Conservation (phyloP, 2,329 filamentous ascomycete genomes). For the Cercospora sp. region DNA sequence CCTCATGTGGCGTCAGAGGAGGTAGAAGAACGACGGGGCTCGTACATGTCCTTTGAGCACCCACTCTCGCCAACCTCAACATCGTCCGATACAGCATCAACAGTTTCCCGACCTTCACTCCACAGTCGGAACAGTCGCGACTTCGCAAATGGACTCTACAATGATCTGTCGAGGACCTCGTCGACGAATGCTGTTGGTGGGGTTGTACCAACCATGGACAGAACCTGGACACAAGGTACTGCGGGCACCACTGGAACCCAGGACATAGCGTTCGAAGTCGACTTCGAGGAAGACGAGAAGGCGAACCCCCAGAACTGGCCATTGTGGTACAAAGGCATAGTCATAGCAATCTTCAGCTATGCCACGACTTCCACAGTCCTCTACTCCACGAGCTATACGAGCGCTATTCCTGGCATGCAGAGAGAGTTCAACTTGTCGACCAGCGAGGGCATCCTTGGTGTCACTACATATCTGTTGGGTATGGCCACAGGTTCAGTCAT, state of each 20-base stretch:
- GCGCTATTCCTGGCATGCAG: constrained; percentile 64
- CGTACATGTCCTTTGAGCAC: constrained; percentile 34
- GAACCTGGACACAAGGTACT: constrained; percentile 25
- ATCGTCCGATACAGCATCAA: constrained; percentile 31
- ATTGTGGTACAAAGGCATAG: constrained; percentile 56
- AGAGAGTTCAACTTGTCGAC: constrained; percentile 62
- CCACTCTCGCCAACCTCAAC: constrained; percentile 29
- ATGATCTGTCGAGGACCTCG: constrained; percentile 33
- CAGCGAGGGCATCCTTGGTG: constrained; percentile 68
- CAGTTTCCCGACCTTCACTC: constrained; percentile 22
- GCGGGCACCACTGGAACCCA: constrained; percentile 27
- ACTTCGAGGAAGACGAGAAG: constrained; percentile 64
- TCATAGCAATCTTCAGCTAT: constrained; percentile 58
- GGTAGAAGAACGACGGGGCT: constrained; percentile 18
- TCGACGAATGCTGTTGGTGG: constrained; percentile 36
- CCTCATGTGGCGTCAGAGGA: constrained; percentile 8
- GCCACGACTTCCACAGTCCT: constrained; percentile 59
- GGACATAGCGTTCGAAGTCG: constrained; percentile 67
- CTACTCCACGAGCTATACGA: constrained; percentile 78
- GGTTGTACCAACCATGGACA: constrained; percentile 27
- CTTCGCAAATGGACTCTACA: constrained; percentile 26
- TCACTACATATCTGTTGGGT: constrained; percentile 77
- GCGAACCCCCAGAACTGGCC: constrained; percentile 70
- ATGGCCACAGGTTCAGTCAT: constrained; percentile 70
- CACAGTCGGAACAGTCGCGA: constrained; percentile 29